phyloP scores from a whole-genome alignment of 495 filamentous ascomycete species.

The Lasiosphaeria hispida region DNA sequence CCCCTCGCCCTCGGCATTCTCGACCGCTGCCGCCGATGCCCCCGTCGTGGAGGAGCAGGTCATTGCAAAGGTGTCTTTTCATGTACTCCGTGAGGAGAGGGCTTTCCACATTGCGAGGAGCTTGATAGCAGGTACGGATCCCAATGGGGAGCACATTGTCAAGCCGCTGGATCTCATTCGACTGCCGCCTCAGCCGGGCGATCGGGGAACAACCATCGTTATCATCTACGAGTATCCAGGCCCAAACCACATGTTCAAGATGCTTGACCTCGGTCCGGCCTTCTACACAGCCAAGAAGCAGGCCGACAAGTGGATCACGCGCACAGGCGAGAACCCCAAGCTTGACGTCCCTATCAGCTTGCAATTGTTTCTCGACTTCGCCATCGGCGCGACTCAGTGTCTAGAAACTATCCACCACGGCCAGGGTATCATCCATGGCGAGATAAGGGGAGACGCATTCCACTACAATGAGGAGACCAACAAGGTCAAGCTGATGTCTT shows the following conservation, averaged over 20 bases:
- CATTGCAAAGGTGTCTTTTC: constrained; percentile 74
- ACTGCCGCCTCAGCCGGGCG: constrained; percentile 60
- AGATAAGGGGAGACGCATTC: constrained; percentile 84
- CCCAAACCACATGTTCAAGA: constrained; percentile 63
- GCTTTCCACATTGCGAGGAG: constrained; percentile 76
- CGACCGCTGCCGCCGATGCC: constrained; percentile 28
- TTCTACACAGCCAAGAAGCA: constrained; percentile 56
- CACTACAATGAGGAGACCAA: constrained; percentile 69
- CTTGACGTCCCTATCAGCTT: constrained; percentile 63
- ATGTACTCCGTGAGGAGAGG: constrained; percentile 76
- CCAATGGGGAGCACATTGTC: constrained; percentile 68
- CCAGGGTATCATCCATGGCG: constrained; percentile 77
- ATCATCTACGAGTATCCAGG: constrained; percentile 79
- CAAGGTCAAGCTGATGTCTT: constrained; percentile 73
- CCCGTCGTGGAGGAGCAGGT: constrained; percentile 52
- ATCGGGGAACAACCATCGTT: constrained; percentile 63
- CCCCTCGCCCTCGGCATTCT: constrained; percentile 26
- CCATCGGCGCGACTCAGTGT: constrained; percentile 80
- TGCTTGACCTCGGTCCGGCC: constrained; percentile 75
- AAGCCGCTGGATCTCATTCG: constrained; percentile 70
- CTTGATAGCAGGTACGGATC: constrained; percentile 68
- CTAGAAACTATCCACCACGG: constrained; percentile 84
- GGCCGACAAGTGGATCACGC: constrained; percentile 46
- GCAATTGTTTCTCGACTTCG: constrained; percentile 78
- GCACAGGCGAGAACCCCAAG: constrained; percentile 32